A percentile compares a stretch with the other conserved stretches of the same genome.
Evolutionary conservation across 108 stramenopile genomes (phyloP).

Genomic region (Discostella stelligeroides): DNA sequence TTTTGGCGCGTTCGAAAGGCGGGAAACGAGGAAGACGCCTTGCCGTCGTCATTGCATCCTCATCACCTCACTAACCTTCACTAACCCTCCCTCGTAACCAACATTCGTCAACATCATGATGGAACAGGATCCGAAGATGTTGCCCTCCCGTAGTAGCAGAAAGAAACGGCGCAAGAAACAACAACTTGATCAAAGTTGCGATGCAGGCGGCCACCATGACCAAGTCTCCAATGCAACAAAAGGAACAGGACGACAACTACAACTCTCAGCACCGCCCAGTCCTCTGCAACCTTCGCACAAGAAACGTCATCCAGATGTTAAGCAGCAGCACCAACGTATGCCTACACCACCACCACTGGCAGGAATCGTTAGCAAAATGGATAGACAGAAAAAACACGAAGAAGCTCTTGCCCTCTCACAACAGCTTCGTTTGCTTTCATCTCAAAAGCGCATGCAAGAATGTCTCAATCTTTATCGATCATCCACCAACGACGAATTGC

Average conservation of each 20-base stretch:
- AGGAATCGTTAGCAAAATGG: neutral
- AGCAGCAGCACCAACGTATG: neutral
- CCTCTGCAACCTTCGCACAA: neutral
- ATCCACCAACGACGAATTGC: constrained; percentile 48
- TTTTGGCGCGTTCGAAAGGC: too few relatives aligned
- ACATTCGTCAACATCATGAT: too few relatives aligned
- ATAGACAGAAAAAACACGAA: constrained; percentile 8
- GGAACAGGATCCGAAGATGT: too few relatives aligned
- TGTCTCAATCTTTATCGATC: constrained; percentile 65
- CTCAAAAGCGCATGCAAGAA: constrained; percentile 68
- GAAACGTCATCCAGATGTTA: neutral
- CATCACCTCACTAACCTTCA: too few relatives aligned
- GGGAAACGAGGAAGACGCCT: too few relatives aligned
- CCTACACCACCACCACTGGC: too few relatives aligned
- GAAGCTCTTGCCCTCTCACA: constrained; percentile 54
- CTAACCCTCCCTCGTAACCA: too few relatives aligned
- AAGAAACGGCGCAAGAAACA: constrained; percentile 7
- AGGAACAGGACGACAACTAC: too few relatives aligned
- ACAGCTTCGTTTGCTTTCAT: constrained; percentile 63
- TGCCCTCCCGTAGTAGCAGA: neutral
- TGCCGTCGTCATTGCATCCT: too few relatives aligned
- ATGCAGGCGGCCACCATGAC: neutral
- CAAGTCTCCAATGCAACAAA: neutral
- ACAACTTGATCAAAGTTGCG: neutral
- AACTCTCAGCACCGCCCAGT: too few relatives aligned